These are phyloP conservation scores for Endocalyx cinctus DNA, from an alignment of 2,329 filamentous ascomycete species.

Conservation along the genomic window DNA sequence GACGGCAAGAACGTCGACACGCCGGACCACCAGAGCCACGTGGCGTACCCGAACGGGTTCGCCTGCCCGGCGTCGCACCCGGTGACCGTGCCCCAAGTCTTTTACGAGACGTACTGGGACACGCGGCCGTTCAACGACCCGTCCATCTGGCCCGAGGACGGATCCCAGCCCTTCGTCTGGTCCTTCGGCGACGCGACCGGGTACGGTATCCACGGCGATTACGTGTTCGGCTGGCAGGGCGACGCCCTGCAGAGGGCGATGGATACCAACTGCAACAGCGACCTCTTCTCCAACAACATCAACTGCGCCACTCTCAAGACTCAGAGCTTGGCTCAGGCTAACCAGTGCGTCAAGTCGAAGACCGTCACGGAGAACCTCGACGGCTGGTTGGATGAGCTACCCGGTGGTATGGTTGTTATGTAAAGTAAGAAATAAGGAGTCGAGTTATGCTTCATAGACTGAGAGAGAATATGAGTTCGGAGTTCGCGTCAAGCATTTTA, in stretches of 20 bases:
- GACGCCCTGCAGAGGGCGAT: constrained; percentile 33
- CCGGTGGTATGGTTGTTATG: constrained; percentile 21
- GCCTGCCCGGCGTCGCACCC: constrained; percentile 27
- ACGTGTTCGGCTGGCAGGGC: constrained; percentile 37
- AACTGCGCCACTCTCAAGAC: constrained; percentile 24
- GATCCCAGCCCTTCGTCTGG: constrained; percentile 28
- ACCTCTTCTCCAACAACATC: constrained; percentile 23
- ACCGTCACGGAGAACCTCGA: constrained; percentile 29
- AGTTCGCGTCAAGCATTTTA: no score
- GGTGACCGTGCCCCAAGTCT: constrained; percentile 31
- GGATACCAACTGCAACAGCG: constrained; percentile 29
- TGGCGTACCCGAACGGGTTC: constrained; percentile 24
- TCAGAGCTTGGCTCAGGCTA: constrained; percentile 24
- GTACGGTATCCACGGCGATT: constrained; percentile 35
- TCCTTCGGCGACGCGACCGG: constrained; percentile 28
- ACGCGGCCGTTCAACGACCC: constrained; percentile 30
- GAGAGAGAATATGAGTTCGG: no score
- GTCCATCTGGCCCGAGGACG: constrained; percentile 30
- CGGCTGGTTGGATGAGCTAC: constrained; percentile 24
- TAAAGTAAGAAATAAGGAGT: no score
- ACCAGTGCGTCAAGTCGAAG: constrained; percentile 24
- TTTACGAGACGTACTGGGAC: constrained; percentile 39
- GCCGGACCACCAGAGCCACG: constrained; percentile 26
- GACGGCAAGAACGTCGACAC: constrained; percentile 26
- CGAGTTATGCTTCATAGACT: no score